Base-by-base conservation (phyloP, 2,329 filamentous ascomycete genomes). In the Orbilia oligospora region DNA sequence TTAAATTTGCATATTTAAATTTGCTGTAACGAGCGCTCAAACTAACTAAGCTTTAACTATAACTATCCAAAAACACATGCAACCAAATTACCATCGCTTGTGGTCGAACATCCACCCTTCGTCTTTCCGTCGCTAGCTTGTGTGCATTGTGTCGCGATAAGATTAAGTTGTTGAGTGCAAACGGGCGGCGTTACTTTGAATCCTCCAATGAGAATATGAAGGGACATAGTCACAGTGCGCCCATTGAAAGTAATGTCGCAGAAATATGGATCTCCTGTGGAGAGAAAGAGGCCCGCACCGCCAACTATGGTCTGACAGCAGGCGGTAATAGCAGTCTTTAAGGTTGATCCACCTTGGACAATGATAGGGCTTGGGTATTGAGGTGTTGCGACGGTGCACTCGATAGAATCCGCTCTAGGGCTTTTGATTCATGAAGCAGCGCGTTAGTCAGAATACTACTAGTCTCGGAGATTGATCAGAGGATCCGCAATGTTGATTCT, bases 341-440 rank as follows among this genome's bases (percentile, higher is more conserved):
- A 27, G 48, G 48, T 51, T 51, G 9, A 22, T 51, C 48, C 48
- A 27, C 48, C 48, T 51, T 51, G 48, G 12, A 51, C 18, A 12
- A 51, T 51, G 48, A 51, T 51, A 10, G 48, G 48, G 22, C 48
- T 51, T 24, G 48, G 48, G 48, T 51, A 51, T 51, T 51, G 48
- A 5, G 48, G 24, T 20, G 48, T 51, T 51, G 48, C 48, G 48
- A 27, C 48, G 48, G 48, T 51, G 48, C 48, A 51, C 14, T 51
- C 48, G 48, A 51, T 20, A 14, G 48, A 22, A 51, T 51, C 48
- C 20, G 48, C 48, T 51, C 48, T 24, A 14, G 48, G 48, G 9
- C 18, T 24, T 51, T 20, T 51, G 48, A 27, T 49, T n/a, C n/a
- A n/a, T 30, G 14, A 27, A 51, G 18, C 20, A 27, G 48, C 14